phyloP scores from a whole-genome alignment of 1,139 yeast species.

The Pichia sp. region DNA sequence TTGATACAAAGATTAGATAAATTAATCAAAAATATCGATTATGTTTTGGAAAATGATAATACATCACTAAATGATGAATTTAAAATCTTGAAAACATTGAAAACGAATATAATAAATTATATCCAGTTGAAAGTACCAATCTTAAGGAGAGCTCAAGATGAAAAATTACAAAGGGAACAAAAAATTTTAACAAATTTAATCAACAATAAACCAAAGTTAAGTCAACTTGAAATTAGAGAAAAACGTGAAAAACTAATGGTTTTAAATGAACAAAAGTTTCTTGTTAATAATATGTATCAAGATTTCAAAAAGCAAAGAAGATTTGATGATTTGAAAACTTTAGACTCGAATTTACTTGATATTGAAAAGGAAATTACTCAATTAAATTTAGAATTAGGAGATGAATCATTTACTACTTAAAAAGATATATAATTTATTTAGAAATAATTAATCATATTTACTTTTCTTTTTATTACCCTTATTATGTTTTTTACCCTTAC shows the following conservation, averaged over 20 bases:
- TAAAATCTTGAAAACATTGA: slow-evolving; percentile 41
- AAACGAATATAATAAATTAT: slow-evolving; percentile 40
- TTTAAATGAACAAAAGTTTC: slow-evolving; percentile 71
- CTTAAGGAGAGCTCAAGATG: slow-evolving; percentile 33
- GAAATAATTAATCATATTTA: slow-evolving; percentile 10
- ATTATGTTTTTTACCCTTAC: slow-evolving; percentile 58
- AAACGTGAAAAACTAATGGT: slow-evolving; percentile 77
- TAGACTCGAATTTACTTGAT: slow-evolving; percentile 56
- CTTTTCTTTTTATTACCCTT: slow-evolving; percentile 62
- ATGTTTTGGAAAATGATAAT: slow-evolving; percentile 8
- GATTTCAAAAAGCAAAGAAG: slow-evolving; percentile 60
- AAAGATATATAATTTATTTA: neutral
- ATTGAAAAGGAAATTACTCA: slow-evolving; percentile 45
- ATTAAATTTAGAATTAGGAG: slow-evolving; percentile 55
- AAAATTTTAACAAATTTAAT: slow-evolving; percentile 7
- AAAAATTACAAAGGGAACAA: slow-evolving; percentile 13
- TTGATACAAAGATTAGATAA: slow-evolving; percentile 20
- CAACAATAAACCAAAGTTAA: slow-evolving; percentile 28
- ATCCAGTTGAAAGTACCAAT: slow-evolving; percentile 52
- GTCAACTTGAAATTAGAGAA: slow-evolving; percentile 49
- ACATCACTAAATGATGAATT: slow-evolving; percentile 20
- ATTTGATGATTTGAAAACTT: slow-evolving; percentile 67
- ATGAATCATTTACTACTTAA: slow-evolving; percentile 43
- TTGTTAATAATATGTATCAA: slow-evolving; percentile 58
- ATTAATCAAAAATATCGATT: slow-evolving; percentile 16